These are phyloP conservation scores for Chlamydomonas sphaeroides DNA, from an alignment of 139 green algal species.

Conservation along the genomic window DNA sequence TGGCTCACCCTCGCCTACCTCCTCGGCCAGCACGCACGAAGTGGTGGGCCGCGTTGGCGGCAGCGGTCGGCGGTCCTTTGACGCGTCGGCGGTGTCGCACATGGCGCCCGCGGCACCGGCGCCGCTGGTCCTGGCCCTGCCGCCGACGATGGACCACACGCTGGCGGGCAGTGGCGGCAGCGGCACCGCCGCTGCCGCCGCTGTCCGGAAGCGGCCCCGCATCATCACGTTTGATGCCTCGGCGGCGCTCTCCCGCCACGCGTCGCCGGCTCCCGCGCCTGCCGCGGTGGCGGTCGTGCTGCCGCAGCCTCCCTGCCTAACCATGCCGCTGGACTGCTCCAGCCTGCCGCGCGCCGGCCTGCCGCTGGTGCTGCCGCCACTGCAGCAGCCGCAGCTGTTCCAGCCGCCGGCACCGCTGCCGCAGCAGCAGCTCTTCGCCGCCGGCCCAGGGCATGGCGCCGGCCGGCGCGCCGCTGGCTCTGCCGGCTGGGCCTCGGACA, in stretches of 20 bases:
- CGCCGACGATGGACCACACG: too few species aligned
- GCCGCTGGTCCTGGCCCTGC: too few species aligned
- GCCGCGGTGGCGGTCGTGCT: too few species aligned
- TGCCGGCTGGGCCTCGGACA: constrained; percentile 13
- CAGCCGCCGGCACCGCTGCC: not conserved
- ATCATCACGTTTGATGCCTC: constrained; percentile 23
- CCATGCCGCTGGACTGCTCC: too few species aligned
- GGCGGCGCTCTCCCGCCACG: not conserved
- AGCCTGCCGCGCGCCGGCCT: too few species aligned
- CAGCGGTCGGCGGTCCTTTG: not conserved
- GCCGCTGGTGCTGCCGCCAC: too few species aligned
- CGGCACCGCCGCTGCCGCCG: not conserved
- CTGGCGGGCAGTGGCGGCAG: too few species aligned
- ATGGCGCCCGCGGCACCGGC: not conserved
- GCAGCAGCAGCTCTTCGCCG: not conserved
- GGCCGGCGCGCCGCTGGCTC: not conserved
- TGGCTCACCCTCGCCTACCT: not conserved
- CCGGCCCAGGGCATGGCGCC: not conserved
- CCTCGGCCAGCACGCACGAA: constrained; percentile 15
- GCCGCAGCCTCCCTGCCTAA: too few species aligned
- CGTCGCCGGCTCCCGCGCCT: not conserved
- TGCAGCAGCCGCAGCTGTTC: too few species aligned
- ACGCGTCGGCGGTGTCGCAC: not conserved
- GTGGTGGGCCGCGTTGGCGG: not conserved
- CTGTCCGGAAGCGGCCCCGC: constrained; percentile 1